Percentiles rank a stretch among this genome's conserved stretches.
These are phyloP conservation scores for Talaromyces sp. DNA, from an alignment of 2,329 filamentous ascomycete genomes.

Conservation along the genomic window DNA sequence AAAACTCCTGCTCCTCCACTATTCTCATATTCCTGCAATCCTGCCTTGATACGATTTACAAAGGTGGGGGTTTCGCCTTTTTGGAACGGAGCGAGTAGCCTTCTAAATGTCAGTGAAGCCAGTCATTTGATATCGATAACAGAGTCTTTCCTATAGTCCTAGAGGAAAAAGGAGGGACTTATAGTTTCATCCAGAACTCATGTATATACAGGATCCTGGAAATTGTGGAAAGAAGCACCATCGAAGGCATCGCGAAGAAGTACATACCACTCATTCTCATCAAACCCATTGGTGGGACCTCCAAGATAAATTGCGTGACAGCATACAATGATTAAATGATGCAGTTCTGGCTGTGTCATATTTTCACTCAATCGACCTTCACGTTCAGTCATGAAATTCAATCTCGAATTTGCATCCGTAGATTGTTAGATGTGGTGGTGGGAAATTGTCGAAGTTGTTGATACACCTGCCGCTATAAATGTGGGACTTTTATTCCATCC, in stretches of 20 bases:
- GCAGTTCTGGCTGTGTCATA: slow-evolving; percentile 19
- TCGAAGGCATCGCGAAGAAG: neutral
- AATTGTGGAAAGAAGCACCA: neutral
- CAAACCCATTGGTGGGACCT: slow-evolving; percentile 50
- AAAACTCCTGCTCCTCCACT: slow-evolving; percentile 53
- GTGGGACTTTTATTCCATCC: no score
- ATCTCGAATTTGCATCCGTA: no score
- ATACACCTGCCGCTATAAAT: no score
- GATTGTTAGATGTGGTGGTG: no score
- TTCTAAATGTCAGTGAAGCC: slow-evolving; percentile 25
- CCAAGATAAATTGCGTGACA: slow-evolving; percentile 77
- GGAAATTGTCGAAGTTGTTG: no score
- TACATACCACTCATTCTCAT: slow-evolving; percentile 59
- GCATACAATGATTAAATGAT: slow-evolving; percentile 72
- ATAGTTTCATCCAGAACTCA: no score
- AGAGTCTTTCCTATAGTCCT: neutral
- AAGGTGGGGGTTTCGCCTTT: slow-evolving; percentile 75
- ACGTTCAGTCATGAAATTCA: neutral
- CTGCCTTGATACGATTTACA: slow-evolving; percentile 68
- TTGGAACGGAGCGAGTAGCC: slow-evolving; percentile 75
- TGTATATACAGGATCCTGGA: neutral
- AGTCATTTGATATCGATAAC: neutral
- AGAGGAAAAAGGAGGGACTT: no score
- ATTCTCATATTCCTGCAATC: slow-evolving; percentile 51
- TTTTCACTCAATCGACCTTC: neutral